Conservation (phyloP, 2,329 filamentous ascomycete species). For the Talaromyces pinophilus region DNA sequence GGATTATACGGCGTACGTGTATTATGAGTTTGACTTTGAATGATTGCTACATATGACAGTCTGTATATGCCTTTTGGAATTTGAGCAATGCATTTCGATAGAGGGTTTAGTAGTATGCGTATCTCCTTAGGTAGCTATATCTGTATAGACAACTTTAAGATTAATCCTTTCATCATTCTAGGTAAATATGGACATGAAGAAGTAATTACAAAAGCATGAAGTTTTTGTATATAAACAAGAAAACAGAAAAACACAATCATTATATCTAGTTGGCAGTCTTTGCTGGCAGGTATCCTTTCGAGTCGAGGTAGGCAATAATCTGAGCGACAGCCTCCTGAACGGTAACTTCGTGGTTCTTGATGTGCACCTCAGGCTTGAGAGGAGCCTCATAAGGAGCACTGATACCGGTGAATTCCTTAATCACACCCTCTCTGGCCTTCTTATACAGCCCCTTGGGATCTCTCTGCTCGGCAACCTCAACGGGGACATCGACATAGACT, state of each 20-base stretch:
- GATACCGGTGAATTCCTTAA: constrained; percentile 96
- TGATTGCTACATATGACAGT: constrained; percentile 32
- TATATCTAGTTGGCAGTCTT: constrained; percentile 32
- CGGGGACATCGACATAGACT: constrained; percentile 86
- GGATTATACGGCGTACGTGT: constrained; percentile 95
- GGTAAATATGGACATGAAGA: constrained; percentile 9
- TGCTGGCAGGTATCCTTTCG: constrained; percentile 62
- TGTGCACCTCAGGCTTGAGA: constrained; percentile 78
- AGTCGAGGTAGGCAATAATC: constrained; percentile 76
- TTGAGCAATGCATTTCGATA: constrained; percentile 2
- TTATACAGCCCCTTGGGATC: constrained; percentile 98
- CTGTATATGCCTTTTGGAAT: constrained; percentile 11
- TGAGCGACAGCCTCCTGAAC: constrained; percentile 86
- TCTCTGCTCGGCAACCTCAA: constrained; percentile 89
- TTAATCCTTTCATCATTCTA: background rate
- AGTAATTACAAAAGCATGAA: background rate
- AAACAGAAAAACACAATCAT: background rate
- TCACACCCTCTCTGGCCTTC: constrained; percentile 89
- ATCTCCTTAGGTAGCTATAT: background rate
- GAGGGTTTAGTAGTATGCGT: background rate
- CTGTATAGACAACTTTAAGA: background rate
- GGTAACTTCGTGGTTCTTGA: constrained; percentile 76
- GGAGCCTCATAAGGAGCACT: constrained; percentile 94
- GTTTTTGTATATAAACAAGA: background rate
- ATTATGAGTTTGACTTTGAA: constrained; percentile 86